These are phyloP conservation scores for Coniochaeta sp. DNA, from an alignment of 2,329 filamentous ascomycete species.

Conservation along the genomic window DNA sequence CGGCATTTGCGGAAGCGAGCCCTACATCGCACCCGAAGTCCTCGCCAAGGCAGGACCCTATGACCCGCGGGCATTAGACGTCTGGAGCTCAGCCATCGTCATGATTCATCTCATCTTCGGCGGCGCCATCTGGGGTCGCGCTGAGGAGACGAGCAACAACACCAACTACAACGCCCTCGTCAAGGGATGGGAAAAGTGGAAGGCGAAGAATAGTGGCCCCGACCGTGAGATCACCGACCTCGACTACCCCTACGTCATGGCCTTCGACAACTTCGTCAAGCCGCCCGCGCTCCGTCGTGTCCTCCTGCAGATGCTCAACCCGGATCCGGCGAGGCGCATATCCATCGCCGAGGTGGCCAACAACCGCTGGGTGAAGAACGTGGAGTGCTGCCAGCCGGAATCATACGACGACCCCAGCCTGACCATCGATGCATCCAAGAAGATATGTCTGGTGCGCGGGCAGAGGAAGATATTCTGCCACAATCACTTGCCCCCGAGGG, in stretches of 20 bases:
- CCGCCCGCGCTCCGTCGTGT: constrained; percentile 63
- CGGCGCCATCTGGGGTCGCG: constrained; percentile 68
- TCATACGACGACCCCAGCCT: constrained; percentile 57
- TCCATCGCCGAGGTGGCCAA: constrained; percentile 62
- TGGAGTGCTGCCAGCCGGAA: constrained; percentile 75
- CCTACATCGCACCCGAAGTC: constrained; percentile 85
- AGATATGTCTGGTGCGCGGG: constrained; percentile 33
- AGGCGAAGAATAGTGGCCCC: constrained; percentile 40
- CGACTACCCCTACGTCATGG: constrained; percentile 58
- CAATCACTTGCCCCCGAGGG: constrained; percentile 46
- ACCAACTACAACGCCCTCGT: constrained; percentile 59
- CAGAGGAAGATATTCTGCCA: constrained; percentile 50
- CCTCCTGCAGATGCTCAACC: constrained; percentile 76
- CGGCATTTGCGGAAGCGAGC: constrained; percentile 77
- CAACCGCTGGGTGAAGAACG: constrained; percentile 64
- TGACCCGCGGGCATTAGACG: constrained; percentile 74
- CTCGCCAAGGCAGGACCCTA: constrained; percentile 57
- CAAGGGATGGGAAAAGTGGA: constrained; percentile 62
- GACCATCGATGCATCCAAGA: constrained; percentile 56
- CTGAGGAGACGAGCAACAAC: constrained; percentile 42
- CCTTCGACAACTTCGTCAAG: constrained; percentile 59
- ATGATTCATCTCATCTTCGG: constrained; percentile 71
- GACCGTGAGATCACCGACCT: constrained; percentile 40
- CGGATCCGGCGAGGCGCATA: constrained; percentile 64
- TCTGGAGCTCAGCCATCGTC: constrained; percentile 81